Evolutionary conservation across 2,329 filamentous ascomycete genomes (phyloP), one percentile per base, ranked within the genome.

Genomic region (Neopestalotiopsis sp.): DNA sequence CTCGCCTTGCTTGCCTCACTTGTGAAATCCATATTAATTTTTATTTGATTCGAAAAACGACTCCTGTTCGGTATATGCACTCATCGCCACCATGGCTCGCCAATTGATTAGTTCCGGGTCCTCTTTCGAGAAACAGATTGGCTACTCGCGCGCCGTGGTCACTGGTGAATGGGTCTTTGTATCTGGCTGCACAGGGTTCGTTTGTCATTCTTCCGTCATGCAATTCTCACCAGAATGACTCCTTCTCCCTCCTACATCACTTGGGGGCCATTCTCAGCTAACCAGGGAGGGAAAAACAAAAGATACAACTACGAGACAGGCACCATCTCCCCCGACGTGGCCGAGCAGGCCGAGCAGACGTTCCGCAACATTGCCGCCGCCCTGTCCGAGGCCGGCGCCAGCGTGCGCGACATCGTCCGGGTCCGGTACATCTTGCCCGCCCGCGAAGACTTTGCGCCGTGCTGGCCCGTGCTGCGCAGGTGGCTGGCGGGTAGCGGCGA

Each of bases 131-230:
- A 78, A 79, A 32, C 79, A 85, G 70, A 88, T 88, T 67, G 86
- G 84, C 64, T 88, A 88, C 75, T 88, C 86, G 38, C 81, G 86
- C 63, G 86, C 86, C 45, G 85, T 88, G 3, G 80, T 87, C 20
- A 77, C 80, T 1, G 86, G 84, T 12, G 84, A 85, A 65, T 85
- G 83, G 80, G 77, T 88, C 12, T 83, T 87, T 68, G 85, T 88
- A 4, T 87, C 86, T 2, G 86, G 86, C 0, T 88, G 85, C 49
- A 88, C 86, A 2, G 86, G 86, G 85, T 86, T 73, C 66, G 71
- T 67, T 1, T 4, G 59, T 24, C 30, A 30, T 40, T 24, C 62
- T 20, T 2, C n/a, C 20, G 5, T 9, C 61, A 10, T 58, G 17
- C 56, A 14, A 58, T 9, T 20, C 56, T 4, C 20, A 9, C 20